Conservation (phyloP, 106 monocot genomes). For the Amphibolis antarctica region DNA sequence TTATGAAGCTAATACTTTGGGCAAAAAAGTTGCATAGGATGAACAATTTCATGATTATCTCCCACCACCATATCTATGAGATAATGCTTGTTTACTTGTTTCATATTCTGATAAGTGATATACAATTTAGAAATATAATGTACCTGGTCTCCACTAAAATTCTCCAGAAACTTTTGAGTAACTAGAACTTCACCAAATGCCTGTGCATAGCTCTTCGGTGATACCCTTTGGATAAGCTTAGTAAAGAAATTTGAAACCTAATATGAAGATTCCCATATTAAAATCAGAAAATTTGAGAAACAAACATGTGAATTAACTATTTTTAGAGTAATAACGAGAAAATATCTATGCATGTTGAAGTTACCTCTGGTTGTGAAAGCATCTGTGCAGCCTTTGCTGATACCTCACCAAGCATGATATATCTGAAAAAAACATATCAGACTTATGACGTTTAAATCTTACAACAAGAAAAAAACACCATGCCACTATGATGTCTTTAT, state of each 20-base stretch:
- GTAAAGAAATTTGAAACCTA: constrained; percentile 81
- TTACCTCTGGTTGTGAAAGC: constrained; percentile 76
- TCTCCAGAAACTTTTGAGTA: constrained; percentile 85
- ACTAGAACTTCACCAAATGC: constrained; percentile 79
- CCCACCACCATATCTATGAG: no score
- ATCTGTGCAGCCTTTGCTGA: constrained; percentile 80
- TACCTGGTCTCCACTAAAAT: constrained; percentile 96
- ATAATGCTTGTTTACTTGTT: no score
- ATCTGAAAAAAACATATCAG: constrained; percentile 34
- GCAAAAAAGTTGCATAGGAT: no score
- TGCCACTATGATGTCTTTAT: no score
- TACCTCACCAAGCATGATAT: constrained; percentile 74
- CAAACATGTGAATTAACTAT: not conserved
- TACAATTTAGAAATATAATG: not conserved
- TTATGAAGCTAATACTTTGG: no score
- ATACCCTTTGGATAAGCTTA: constrained; percentile 92
- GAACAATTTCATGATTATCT: no score
- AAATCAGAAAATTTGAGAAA: not conserved
- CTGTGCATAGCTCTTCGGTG: constrained; percentile 80
- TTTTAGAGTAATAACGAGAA: not conserved
- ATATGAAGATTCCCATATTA: not conserved
- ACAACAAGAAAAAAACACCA: not conserved
- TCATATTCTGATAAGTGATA: not conserved
- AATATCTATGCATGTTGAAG: constrained; percentile 2
- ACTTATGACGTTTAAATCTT: not conserved